These are phyloP conservation scores for Saposhnikovia divaricata DNA, from an alignment of 129 eudicot species.

Conservation along the genomic window DNA sequence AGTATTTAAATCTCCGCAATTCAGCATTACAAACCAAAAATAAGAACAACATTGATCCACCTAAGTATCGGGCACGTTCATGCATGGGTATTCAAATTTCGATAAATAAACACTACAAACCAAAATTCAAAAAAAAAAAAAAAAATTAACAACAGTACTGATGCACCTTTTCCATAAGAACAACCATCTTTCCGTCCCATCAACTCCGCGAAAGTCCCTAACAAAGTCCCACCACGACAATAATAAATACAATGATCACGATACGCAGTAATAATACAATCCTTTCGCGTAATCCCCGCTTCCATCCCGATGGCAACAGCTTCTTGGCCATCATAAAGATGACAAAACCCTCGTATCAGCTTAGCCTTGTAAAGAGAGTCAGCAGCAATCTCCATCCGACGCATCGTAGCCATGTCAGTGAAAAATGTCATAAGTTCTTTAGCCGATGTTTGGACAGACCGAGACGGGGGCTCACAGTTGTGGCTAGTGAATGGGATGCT, in stretches of 20 bases:
- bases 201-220: slow-evolving; percentile 64
- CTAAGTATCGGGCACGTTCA: background rate
- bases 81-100: background rate
- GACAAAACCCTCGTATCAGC: slow-evolving; percentile 91
- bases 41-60: slow-evolving; percentile 46
- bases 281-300: slow-evolving; percentile 79
- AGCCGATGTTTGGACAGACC: slow-evolving; percentile 61
- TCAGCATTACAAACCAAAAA: background rate
- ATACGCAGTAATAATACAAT: slow-evolving; percentile 82
- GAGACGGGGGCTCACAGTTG: slow-evolving; percentile 79
- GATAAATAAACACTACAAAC: background rate
- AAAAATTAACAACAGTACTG: too few relatives aligned
- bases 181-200: slow-evolving; percentile 93
- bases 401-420: slow-evolving; percentile 82
- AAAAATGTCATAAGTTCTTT: slow-evolving; percentile 72
- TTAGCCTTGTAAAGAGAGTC: slow-evolving; percentile 92
- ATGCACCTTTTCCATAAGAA: slow-evolving; percentile 61
- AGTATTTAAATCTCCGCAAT: background rate
- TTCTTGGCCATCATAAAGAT: slow-evolving; percentile 94
- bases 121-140: too few relatives aligned
- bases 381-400: slow-evolving; percentile 98
- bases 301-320: slow-evolving; percentile 97
- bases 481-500: slow-evolving; percentile 78
- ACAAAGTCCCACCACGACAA: slow-evolving; percentile 74
- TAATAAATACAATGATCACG: slow-evolving; percentile 74